Base-by-base conservation (phyloP, 1,139 yeast genomes). In the Hyphopichia burtonii region DNA sequence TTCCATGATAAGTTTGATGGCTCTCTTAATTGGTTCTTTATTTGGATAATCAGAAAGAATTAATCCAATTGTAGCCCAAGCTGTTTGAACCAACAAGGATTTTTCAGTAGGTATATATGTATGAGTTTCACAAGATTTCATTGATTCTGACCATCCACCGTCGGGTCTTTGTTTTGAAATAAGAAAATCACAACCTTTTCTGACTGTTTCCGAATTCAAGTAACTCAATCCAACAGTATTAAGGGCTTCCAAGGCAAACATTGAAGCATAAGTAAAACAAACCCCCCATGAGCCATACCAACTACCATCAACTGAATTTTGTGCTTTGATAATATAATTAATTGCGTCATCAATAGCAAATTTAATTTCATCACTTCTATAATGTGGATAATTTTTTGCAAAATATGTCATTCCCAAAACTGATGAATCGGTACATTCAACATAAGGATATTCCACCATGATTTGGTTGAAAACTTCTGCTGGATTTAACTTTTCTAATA, bases 261-360 rank as follows among this genome's bases (percentile, higher is more conserved):
- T 94, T 1, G 93, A 86, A 0, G 99, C 98, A 64, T 94, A 94
- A 0, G 97, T 88, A 59, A 78, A 90, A 58, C 99, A 94, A 10
- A 94, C 85, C 35, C 99, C 99, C 99, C 99, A 94, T 35, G 91
- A 83, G 1, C 99, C 99, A 60, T 91, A 94, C 98, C 99, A 94
- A 9, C 96, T 83, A 0, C 99, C 99, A 60, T 93, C 96, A 12
- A 40, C 20, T 0, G 60, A 57, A 36, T 74, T 70, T 62, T 94
- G 99, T 2, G 78, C 77, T 4, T 69, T 61, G 40, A 78, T 77
- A 38, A 94, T 88, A 55, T 84, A 94, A 3, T 76, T 65, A 14
- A 88, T 74, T 0, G 97, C 98, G 43, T 81, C 75, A 4, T 78
- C 71, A 37, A 94, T 86, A 0, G 96, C 83, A 30, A 68, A 56